phyloP scores from a whole-genome alignment of 1,139 yeast species.

The Debaryomyces sp. region DNA sequence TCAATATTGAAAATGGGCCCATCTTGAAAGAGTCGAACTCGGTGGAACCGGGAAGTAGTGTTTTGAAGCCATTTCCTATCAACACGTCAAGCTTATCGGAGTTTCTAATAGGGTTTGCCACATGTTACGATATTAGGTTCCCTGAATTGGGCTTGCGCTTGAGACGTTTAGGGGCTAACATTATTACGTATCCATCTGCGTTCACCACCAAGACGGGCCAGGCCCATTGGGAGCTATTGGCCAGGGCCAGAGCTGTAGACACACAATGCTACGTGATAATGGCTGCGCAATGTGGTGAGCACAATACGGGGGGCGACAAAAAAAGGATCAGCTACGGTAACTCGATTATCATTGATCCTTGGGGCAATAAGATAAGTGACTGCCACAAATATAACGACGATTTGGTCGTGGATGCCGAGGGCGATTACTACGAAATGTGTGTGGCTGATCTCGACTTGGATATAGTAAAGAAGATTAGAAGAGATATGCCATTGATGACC shows the following conservation, averaged over 20 bases:
- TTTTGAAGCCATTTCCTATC: slow-evolving; percentile 55
- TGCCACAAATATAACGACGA: slow-evolving; percentile 38
- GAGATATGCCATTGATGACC: slow-evolving; percentile 71
- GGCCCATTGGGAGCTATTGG: slow-evolving; percentile 86
- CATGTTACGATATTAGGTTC: slow-evolving; percentile 87
- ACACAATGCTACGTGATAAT: slow-evolving; percentile 84
- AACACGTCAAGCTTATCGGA: slow-evolving; percentile 9
- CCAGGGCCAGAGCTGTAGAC: slow-evolving; percentile 83
- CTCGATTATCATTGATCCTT: slow-evolving; percentile 82
- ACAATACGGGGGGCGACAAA: slow-evolving; percentile 42
- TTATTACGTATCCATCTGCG: slow-evolving; percentile 85
- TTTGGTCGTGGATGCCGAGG: slow-evolving; percentile 45
- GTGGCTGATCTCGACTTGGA: slow-evolving; percentile 71
- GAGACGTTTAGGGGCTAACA: slow-evolving; percentile 72
- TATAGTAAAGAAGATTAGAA: slow-evolving; percentile 51
- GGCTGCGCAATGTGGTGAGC: slow-evolving; percentile 91
- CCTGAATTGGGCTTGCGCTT: slow-evolving; percentile 76
- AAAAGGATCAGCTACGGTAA: slow-evolving; percentile 77
- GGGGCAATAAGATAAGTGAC: slow-evolving; percentile 80
- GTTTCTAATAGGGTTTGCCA: slow-evolving; percentile 72
- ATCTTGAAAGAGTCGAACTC: slow-evolving; percentile 74
- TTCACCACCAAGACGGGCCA: slow-evolving; percentile 90
- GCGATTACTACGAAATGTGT: slow-evolving; percentile 57
- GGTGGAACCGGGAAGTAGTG: slow-evolving; percentile 73
- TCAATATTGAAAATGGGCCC: slow-evolving; percentile 75